Evolutionary conservation across 495 filamentous ascomycete species (phyloP).

Genomic region (Xylona heveae): DNA sequence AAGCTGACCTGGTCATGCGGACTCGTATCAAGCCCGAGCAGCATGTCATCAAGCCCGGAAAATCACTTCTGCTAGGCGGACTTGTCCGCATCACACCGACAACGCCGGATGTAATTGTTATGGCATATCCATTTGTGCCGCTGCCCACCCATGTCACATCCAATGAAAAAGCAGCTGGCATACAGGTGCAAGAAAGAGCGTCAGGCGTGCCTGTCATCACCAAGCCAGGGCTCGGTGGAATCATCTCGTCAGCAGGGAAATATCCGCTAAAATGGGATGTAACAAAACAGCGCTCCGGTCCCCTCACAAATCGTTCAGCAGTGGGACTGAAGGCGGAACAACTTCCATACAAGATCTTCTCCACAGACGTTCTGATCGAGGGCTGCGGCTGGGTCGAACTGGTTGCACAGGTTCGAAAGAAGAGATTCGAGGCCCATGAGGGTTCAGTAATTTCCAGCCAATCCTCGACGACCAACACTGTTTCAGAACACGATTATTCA

Average conservation of each 20-base stretch:
- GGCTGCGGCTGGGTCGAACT: constrained; percentile 89
- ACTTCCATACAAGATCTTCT: constrained; percentile 60
- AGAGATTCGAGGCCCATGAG: constrained; percentile 8
- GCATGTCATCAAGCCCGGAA: constrained; percentile 46
- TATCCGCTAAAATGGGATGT: constrained; percentile 63
- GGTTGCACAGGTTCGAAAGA: constrained; percentile 45
- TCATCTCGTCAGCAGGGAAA: constrained; percentile 44
- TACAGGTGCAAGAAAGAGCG: constrained; percentile 32
- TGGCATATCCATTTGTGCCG: constrained; percentile 62
- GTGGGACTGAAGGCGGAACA: constrained; percentile 26
- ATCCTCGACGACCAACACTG: background rate
- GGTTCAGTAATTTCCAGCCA: constrained; percentile 1
- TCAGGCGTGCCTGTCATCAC: constrained; percentile 37
- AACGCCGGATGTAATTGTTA: constrained; percentile 34
- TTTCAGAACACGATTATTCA: constrained; percentile 6
- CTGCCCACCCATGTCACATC: constrained; percentile 50
- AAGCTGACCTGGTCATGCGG: constrained; percentile 52
- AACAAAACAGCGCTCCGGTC: constrained; percentile 45
- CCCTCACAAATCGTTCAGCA: constrained; percentile 28
- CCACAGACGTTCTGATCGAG: constrained; percentile 72
- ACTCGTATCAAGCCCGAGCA: constrained; percentile 44
- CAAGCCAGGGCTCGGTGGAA: constrained; percentile 28
- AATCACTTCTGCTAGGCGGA: constrained; percentile 67
- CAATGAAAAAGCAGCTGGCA: constrained; percentile 53
- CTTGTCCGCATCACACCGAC: constrained; percentile 73